A percentile compares a stretch with the other conserved stretches of the same genome.
Evolutionary conservation across 192 early-diverging fungal genomes (phyloP).

Genomic region (Linnemannia exigua): DNA sequence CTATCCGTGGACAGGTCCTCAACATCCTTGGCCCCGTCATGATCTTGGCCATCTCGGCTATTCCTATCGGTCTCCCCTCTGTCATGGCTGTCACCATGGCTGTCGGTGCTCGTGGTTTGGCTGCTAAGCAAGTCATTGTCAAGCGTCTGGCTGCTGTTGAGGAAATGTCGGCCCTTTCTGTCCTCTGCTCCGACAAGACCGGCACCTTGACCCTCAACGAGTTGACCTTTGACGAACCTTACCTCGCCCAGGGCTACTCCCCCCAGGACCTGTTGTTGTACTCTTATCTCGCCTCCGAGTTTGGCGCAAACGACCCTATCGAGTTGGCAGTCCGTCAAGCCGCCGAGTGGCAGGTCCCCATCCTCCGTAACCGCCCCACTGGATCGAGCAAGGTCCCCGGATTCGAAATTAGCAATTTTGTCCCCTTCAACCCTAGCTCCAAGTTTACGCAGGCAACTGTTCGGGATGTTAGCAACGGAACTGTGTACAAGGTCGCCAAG

Average conservation of each 20-base stretch:
- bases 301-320: constrained; percentile 82
- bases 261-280: constrained; percentile 74
- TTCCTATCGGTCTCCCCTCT: constrained; percentile 85
- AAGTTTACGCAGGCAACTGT: constrained; percentile 81
- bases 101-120: constrained; percentile 80
- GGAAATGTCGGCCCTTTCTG: constrained; percentile 80
- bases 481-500: constrained; percentile 75
- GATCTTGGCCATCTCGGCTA: constrained; percentile 81
- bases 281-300: constrained; percentile 77
- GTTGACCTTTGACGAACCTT: constrained; percentile 83
- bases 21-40: constrained; percentile 71
- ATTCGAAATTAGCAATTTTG: constrained; percentile 74
- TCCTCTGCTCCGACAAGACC: constrained; percentile 78
- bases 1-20: constrained; percentile 68
- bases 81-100: constrained; percentile 92
- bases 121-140: constrained; percentile 81
- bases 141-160: constrained; percentile 87
- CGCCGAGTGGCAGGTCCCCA: constrained; percentile 62
- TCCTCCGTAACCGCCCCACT: constrained; percentile 58
- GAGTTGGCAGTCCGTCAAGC: constrained; percentile 80
- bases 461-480: constrained; percentile 60
- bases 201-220: constrained; percentile 85
- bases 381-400: constrained; percentile 71
- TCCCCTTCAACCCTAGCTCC: constrained; percentile 80
- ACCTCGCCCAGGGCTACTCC: constrained; percentile 54